These are phyloP conservation scores for Pleurotus eryngii DNA, from an alignment of 768 basidiomycete species.

Conservation along the genomic window DNA sequence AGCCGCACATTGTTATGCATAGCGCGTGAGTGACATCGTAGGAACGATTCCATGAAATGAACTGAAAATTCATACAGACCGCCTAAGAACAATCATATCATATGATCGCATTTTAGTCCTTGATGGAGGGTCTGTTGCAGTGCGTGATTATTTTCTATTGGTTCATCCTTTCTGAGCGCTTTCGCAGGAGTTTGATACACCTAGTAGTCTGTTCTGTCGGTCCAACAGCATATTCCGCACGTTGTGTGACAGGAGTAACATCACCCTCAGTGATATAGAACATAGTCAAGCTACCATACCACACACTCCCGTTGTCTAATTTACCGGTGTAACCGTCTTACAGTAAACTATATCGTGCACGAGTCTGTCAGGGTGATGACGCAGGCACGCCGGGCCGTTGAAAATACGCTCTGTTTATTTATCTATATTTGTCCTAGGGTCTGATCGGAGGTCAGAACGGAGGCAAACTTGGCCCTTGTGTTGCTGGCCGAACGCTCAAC, in stretches of 20 bases:
- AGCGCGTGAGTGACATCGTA: conserved; percentile 50
- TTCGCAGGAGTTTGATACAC: conserved; percentile 47
- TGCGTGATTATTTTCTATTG: conserved; percentile 14
- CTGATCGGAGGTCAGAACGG: too few relatives aligned
- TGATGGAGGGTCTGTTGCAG: conserved; percentile 56
- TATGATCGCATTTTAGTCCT: conserved; percentile 74
- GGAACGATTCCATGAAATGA: not conserved
- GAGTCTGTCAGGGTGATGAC: too few relatives aligned
- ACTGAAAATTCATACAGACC: conserved; percentile 37
- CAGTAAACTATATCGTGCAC: too few relatives aligned
- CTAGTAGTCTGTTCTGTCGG: conserved; percentile 39
- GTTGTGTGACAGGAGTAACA: conserved; percentile 46
- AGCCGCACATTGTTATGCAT: conserved; percentile 77
- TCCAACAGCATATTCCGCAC: conserved; percentile 42
- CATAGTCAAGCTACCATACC: not conserved
- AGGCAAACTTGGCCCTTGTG: too few relatives aligned
- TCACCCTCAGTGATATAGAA: conserved; percentile 40
- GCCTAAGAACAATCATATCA: conserved; percentile 72
- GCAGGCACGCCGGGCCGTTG: too few relatives aligned
- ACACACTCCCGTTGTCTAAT: too few relatives aligned
- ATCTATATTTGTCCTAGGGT: too few relatives aligned
- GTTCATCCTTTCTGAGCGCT: not conserved
- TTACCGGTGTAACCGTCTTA: too few relatives aligned
- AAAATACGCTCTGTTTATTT: too few relatives aligned
- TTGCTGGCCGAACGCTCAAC: too few relatives aligned